Evolutionary conservation across 345 rosid species (phyloP).

Genomic region (Chamaenerion angustifolium): DNA sequence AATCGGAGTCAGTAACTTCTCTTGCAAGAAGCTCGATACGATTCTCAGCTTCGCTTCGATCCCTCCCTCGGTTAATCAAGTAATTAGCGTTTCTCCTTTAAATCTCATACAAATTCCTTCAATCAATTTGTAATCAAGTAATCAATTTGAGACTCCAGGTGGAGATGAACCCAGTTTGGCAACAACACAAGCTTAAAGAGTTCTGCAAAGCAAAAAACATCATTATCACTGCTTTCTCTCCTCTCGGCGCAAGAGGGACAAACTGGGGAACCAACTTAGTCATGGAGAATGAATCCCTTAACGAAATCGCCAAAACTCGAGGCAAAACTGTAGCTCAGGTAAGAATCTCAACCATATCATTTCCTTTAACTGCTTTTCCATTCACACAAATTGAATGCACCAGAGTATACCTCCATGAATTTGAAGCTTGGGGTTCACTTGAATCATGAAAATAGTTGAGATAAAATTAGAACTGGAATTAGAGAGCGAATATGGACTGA

Average conservation of each 20-base stretch:
- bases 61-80: constrained; percentile 19
- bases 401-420: too few relatives aligned
- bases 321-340: constrained; percentile 22
- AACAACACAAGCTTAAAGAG: constrained; percentile 16
- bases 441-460: too few relatives aligned
- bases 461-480: too few relatives aligned
- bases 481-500: too few relatives aligned
- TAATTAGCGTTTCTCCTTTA: neutral
- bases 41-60: constrained; percentile 8
- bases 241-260: constrained; percentile 16
- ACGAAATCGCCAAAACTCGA: constrained; percentile 10
- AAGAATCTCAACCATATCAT: neutral
- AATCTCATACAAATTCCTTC: too few relatives aligned
- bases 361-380: too few relatives aligned
- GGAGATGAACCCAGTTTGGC: constrained; percentile 23
- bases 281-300: constrained; percentile 11
- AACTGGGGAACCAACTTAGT: constrained; percentile 13
- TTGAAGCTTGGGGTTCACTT: too few relatives aligned
- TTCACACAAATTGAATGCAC: too few relatives aligned
- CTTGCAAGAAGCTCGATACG: constrained; percentile 11
- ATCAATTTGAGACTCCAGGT: constrained; percentile 4
- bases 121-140: too few relatives aligned
- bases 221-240: constrained; percentile 12
- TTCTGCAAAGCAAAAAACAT: constrained; percentile 11
- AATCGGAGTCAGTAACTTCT: constrained; percentile 16